Conservation (phyloP, 306 rosid genomes). For the Ormosia emarginata region DNA sequence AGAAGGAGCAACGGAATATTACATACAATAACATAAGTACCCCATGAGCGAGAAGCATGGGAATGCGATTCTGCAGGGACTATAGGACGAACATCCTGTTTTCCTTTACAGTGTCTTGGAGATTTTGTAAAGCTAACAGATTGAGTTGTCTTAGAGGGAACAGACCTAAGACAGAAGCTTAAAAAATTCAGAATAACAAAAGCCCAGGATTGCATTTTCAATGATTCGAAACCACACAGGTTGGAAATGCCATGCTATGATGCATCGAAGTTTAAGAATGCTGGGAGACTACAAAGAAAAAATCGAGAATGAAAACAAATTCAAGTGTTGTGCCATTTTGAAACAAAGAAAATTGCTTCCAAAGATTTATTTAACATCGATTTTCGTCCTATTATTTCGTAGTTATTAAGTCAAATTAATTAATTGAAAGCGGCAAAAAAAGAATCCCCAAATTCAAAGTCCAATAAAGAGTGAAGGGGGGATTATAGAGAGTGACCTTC, state of each 20-base stretch:
- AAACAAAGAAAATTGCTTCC: neutral
- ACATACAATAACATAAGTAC: conserved; percentile 57
- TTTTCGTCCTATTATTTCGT: neutral
- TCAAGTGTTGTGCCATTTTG: too few species aligned
- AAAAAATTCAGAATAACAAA: conserved; percentile 1
- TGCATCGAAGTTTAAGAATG: neutral
- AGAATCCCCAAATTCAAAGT: conserved; percentile 8
- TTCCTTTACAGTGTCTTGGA: conserved; percentile 36
- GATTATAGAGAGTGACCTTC: conserved; percentile 43
- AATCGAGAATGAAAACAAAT: too few species aligned
- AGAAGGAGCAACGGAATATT: neutral
- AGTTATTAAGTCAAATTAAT: neutral
- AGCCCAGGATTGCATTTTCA: neutral
- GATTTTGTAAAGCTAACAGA: conserved; percentile 44
- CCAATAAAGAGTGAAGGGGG: neutral
- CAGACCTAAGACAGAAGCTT: conserved; percentile 41
- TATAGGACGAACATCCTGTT: conserved; percentile 27
- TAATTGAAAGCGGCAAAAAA: neutral
- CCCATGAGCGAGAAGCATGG: conserved; percentile 49
- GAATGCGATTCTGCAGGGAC: conserved; percentile 21
- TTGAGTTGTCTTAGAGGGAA: conserved; percentile 43
- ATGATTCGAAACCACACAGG: neutral
- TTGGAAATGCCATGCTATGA: neutral
- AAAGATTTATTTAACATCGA: neutral
- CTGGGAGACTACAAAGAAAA: neutral